Conservation (phyloP, 306 rosid species). For the Prunus fruticosa region DNA sequence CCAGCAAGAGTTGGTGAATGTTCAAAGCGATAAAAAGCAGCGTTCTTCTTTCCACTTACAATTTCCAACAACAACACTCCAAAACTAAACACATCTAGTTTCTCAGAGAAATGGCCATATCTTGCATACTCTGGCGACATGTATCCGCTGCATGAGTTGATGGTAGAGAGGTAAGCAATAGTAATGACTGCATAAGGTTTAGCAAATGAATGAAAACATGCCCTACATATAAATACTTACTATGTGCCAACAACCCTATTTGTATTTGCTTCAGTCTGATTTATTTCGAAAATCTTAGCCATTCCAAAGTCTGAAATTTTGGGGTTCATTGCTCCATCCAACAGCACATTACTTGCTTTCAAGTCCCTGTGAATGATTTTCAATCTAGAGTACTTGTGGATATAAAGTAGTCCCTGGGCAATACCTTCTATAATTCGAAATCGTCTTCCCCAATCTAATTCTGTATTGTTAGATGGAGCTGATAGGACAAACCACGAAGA, state of each 20-base stretch:
- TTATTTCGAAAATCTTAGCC: slow-evolving; percentile 19
- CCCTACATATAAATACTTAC: neutral
- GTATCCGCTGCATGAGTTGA: slow-evolving; percentile 12
- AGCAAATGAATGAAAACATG: neutral
- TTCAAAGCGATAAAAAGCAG: neutral
- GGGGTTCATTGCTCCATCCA: slow-evolving; percentile 23
- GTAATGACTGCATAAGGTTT: neutral
- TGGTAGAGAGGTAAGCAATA: neutral
- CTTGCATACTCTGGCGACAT: slow-evolving; percentile 21
- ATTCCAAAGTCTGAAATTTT: slow-evolving; percentile 28
- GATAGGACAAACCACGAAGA: neutral
- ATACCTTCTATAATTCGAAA: slow-evolving; percentile 25
- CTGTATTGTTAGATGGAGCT: neutral
- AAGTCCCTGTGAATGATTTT: slow-evolving; percentile 23
- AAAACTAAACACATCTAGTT: slow-evolving; percentile 14
- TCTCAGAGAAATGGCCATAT: slow-evolving; percentile 13
- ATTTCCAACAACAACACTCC: slow-evolving; percentile 11
- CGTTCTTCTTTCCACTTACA: slow-evolving; percentile 18
- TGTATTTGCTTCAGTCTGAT: slow-evolving; percentile 19
- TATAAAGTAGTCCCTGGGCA: no score
- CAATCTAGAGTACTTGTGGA: neutral
- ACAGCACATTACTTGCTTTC: slow-evolving; percentile 22
- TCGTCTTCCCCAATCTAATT: slow-evolving; percentile 32
- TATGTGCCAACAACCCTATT: slow-evolving; percentile 25
- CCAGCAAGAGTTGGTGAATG: slow-evolving; percentile 10